Conservation (phyloP, 2,329 filamentous ascomycete genomes). For the Emergomyces africanus region DNA sequence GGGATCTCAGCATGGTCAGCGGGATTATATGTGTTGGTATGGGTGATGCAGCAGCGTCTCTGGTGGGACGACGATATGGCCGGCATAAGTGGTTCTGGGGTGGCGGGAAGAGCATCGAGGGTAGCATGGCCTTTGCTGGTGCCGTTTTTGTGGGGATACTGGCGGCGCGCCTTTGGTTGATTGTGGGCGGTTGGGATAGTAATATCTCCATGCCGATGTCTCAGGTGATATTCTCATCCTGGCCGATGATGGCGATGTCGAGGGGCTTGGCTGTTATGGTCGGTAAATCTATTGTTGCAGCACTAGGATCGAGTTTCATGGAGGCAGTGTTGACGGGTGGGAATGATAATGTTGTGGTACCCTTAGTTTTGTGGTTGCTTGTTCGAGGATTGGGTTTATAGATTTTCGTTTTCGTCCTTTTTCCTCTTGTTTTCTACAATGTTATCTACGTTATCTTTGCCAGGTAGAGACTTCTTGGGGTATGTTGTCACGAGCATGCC, state of each 20-base stretch:
- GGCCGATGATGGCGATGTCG: background rate
- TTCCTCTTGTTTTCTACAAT: background rate
- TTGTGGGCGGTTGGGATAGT: constrained; percentile 55
- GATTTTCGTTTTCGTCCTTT: constrained; percentile 8
- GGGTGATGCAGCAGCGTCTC: constrained; percentile 82
- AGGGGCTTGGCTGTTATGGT: constrained; percentile 23
- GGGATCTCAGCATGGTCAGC: constrained; percentile 80
- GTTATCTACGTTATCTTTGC: background rate
- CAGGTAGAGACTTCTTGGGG: background rate
- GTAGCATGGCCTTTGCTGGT: constrained; percentile 62
- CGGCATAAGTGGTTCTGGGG: constrained; percentile 91
- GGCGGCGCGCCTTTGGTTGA: constrained; percentile 59
- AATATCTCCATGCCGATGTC: background rate
- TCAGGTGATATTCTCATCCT: constrained; percentile 15
- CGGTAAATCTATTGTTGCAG: constrained; percentile 57
- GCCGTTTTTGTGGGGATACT: constrained; percentile 68
- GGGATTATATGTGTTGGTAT: constrained; percentile 91
- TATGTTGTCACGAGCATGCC: background rate
- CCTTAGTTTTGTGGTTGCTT: constrained; percentile 82
- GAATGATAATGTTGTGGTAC: constrained; percentile 97
- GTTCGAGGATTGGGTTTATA: constrained; percentile 55
- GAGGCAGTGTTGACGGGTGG: constrained; percentile 92
- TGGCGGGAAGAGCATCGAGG: constrained; percentile 90
- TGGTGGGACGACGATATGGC: constrained; percentile 79
- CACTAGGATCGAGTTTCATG: constrained; percentile 71